Evolutionary conservation across 305 asterid genomes (phyloP).

Genomic region (Rubia peregrina): DNA sequence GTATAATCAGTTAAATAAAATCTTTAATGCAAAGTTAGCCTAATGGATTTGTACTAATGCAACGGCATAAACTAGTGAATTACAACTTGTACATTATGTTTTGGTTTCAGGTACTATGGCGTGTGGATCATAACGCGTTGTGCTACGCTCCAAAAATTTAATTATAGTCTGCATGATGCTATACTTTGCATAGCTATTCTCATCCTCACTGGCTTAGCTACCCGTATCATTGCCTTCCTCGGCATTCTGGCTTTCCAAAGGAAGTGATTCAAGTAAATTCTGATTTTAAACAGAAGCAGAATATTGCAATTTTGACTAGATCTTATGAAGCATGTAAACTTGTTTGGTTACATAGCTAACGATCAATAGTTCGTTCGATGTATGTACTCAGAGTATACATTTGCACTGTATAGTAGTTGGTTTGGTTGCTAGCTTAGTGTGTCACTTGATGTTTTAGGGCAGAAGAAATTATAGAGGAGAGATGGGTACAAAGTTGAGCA

Average conservation of each 20-base stretch:
- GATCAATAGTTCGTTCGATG: neutral
- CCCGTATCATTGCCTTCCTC: constrained; percentile 61
- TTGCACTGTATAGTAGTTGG: neutral
- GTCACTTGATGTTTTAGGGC: neutral
- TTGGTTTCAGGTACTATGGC: constrained; percentile 62
- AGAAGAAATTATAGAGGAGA: neutral
- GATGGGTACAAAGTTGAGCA: neutral
- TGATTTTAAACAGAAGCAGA: neutral
- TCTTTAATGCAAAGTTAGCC: neutral
- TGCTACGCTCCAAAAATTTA: constrained; percentile 48
- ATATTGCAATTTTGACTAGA: constrained; percentile 2
- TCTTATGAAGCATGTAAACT: neutral
- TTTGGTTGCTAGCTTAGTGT: neutral
- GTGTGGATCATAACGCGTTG: constrained; percentile 96
- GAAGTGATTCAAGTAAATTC: constrained; percentile 34
- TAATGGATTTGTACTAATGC: neutral
- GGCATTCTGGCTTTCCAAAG: constrained; percentile 73
- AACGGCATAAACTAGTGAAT: neutral
- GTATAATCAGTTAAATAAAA: no score
- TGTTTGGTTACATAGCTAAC: neutral
- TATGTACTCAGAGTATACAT: neutral
- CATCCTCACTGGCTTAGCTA: constrained; percentile 47
- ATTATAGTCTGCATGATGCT: constrained; percentile 65
- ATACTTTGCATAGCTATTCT: constrained; percentile 50
- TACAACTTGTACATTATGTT: neutral